Conservation (phyloP, 2,329 filamentous ascomycete species). For the Cladosporium sp. region DNA sequence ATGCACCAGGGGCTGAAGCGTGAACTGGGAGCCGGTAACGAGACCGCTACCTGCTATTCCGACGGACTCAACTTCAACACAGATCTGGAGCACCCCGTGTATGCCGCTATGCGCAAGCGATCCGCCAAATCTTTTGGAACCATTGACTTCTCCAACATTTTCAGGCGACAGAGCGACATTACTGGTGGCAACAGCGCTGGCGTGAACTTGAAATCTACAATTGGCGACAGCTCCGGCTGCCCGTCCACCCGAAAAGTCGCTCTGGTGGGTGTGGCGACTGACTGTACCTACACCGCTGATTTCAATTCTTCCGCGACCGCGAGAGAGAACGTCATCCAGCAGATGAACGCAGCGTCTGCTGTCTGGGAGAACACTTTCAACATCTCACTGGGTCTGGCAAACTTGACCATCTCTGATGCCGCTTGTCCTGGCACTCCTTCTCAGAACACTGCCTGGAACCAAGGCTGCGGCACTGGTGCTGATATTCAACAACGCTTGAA, state of each 20-base stretch:
- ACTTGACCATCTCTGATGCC: slow-evolving; percentile 73
- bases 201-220: slow-evolving; percentile 74
- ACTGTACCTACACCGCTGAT: slow-evolving; percentile 79
- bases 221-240: slow-evolving; percentile 82
- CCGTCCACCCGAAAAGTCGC: slow-evolving; percentile 89
- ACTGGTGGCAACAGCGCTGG: slow-evolving; percentile 74
- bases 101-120: slow-evolving; percentile 52
- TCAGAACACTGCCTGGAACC: slow-evolving; percentile 77
- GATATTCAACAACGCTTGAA: slow-evolving; percentile 78
- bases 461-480: slow-evolving; percentile 62
- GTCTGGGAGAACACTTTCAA: slow-evolving; percentile 92
- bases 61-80: slow-evolving; percentile 79
- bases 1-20: slow-evolving; percentile 62
- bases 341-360: slow-evolving; percentile 83
- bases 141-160: slow-evolving; percentile 65
- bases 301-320: slow-evolving; percentile 69
- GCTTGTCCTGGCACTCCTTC: slow-evolving; percentile 72
- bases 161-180: slow-evolving; percentile 68
- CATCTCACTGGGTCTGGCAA: slow-evolving; percentile 85
- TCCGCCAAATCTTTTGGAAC: slow-evolving; percentile 58
- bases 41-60: slow-evolving; percentile 58
- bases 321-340: slow-evolving; percentile 72
- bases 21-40: slow-evolving; percentile 19
- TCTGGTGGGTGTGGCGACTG: slow-evolving; percentile 85
- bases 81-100: slow-evolving; percentile 69